Conservation (phyloP, 108 stramenopile species). For the Tribonema minus region DNA sequence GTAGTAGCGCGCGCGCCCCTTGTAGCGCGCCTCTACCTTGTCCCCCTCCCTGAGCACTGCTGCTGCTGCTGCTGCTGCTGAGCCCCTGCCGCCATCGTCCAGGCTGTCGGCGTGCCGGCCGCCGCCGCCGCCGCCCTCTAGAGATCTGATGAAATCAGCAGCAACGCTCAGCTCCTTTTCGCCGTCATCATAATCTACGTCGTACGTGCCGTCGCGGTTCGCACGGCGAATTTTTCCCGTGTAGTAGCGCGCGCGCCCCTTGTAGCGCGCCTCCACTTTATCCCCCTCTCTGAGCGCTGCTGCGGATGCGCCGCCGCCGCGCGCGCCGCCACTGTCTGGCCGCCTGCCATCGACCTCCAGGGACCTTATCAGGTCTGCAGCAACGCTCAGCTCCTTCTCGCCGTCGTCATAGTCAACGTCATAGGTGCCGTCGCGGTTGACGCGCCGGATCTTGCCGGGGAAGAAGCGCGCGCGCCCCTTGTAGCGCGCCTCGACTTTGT, state of each 20-base stretch:
- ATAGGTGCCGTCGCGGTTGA: no score
- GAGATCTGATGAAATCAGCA: background rate
- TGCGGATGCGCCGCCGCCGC: background rate
- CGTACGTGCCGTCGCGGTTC: constrained; percentile 46
- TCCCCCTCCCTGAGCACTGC: no score
- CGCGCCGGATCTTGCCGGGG: constrained; percentile 25
- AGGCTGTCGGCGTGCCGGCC: background rate
- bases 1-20: constrained; percentile 14
- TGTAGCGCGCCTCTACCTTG: constrained; percentile 47
- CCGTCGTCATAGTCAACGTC: no score
- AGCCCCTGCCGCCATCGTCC: background rate
- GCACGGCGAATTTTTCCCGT: constrained; percentile 20
- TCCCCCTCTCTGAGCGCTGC: background rate
- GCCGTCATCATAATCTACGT: constrained; percentile 49
- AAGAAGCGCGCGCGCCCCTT: constrained; percentile 21
- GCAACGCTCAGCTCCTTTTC: constrained; percentile 38
- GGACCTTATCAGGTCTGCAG: no score
- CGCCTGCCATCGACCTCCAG: no score
- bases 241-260: constrained; percentile 31
- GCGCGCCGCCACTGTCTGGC: background rate
- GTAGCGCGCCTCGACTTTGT: constrained; percentile 19
- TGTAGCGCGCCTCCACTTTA: constrained; percentile 20
- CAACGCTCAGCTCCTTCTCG: no score
- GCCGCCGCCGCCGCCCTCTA: background rate
- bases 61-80: background rate